phyloP scores from a whole-genome alignment of 1,284 basidiomycete species.

The Ganoderma resinaceum region DNA sequence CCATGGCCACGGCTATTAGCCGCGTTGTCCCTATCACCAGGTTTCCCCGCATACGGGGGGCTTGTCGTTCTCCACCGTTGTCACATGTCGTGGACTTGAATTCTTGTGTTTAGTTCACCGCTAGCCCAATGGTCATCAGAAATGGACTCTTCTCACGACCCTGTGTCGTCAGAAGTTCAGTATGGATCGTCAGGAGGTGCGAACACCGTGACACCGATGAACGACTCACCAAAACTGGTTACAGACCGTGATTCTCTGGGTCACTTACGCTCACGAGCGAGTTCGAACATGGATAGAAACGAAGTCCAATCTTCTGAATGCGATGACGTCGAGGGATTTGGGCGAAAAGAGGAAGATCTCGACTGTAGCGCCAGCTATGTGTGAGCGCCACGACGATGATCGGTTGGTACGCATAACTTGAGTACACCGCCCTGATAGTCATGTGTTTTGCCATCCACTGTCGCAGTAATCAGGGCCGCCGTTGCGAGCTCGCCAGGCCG shows the following conservation, averaged over 20 bases:
- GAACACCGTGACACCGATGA: not conserved
- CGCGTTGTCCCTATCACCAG: slow-evolving; percentile 20
- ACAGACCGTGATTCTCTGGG: not conserved
- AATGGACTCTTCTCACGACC: slow-evolving; percentile 12
- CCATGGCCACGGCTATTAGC: slow-evolving; percentile 13
- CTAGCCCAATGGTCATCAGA: slow-evolving; percentile 19
- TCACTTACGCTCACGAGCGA: not conserved
- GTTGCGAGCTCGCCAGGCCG: too few species aligned
- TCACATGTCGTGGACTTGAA: slow-evolving; percentile 19
- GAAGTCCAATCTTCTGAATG: too few species aligned
- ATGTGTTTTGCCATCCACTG: too few species aligned
- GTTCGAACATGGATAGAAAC: not conserved
- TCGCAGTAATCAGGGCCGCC: too few species aligned
- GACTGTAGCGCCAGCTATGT: too few species aligned
- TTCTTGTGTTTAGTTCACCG: slow-evolving; percentile 9
- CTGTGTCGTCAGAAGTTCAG: not conserved
- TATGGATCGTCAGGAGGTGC: not conserved
- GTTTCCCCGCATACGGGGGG: not conserved
- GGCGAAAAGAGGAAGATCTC: too few species aligned
- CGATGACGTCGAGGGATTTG: not conserved
- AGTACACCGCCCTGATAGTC: too few species aligned
- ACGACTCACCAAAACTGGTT: not conserved
- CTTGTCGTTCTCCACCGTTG: slow-evolving; percentile 14
- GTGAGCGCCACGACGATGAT: too few species aligned
- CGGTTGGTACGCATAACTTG: too few species aligned